Evolutionary conservation across 306 rosid species (phyloP), one percentile per base, ranked within the genome.

Genomic region (Trifolium fragiferum): DNA sequence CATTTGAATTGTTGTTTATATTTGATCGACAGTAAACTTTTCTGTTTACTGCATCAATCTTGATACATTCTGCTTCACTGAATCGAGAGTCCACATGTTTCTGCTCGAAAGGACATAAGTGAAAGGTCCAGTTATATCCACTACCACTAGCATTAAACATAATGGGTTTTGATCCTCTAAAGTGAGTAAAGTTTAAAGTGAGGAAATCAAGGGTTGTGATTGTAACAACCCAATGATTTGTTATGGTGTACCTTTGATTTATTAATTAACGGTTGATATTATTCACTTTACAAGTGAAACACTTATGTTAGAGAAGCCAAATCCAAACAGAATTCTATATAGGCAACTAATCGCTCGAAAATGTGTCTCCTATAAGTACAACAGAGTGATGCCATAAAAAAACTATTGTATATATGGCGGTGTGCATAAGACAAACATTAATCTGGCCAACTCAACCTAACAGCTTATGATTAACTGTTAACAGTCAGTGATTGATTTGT

Each of bases 41-140:
- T 88, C 85, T 90, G 84, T 92, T 90, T 73, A 81, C 77, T 40
- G 99, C 87, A 43, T 94, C 99, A 81, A 94, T 92, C 89, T 85
- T 89, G 85, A 83, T 41, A 83, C 99, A 94, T 72, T 87, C 96
- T 1, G 99, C 99, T 86, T 94, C 99, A 67, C 72, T 76, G 84
- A 77, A 94, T 40, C 74, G 82, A 61, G 86, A 58, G 10, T 85
- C 88, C 59, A 89, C 67, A 7, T 55, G 82, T 88, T 94, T 92
- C 97, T 94, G 96, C 76, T 32, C 1, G 16, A 75, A 66, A 10
- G 14, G 72, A 75, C 80, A 64, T 20, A 70, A 57, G 58, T 57
- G 70, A 74, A 70, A 43, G 16, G 15, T 35, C 64, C 57, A 70
- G 70, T 84, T 63, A 70, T 43, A 61, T 53, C 35, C 57, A 65